Percentiles rank a stretch among this genome's conserved stretches.
These are phyloP conservation scores for Periconia sp. DNA, from an alignment of 2,329 filamentous ascomycete species.

Conservation along the genomic window DNA sequence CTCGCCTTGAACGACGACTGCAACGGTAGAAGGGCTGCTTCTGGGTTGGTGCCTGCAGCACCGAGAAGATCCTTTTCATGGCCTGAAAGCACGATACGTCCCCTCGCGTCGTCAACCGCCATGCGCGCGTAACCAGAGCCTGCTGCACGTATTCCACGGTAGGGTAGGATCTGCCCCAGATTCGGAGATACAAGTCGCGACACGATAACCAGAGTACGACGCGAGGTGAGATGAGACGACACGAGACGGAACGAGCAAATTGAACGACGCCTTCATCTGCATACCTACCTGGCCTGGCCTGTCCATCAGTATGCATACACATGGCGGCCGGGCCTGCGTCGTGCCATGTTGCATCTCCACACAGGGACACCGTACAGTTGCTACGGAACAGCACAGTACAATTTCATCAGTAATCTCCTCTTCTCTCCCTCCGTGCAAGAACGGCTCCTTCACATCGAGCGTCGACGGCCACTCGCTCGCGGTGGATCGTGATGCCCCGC, in stretches of 20 bases:
- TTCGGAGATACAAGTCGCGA: too few relatives aligned
- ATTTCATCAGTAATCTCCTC: neutral
- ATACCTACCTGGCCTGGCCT: too few relatives aligned
- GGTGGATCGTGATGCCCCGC: neutral
- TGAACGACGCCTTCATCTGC: neutral
- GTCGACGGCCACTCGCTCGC: neutral
- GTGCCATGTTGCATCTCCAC: neutral
- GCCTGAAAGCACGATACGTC: neutral
- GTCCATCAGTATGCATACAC: neutral
- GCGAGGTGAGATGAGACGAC: neutral
- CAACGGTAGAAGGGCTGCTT: neutral
- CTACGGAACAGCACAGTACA: neutral
- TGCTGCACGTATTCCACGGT: too few relatives aligned
- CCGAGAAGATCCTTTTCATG: neutral
- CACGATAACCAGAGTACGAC: neutral
- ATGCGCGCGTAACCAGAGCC: neutral
- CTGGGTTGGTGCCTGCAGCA: neutral
- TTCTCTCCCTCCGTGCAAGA: too few relatives aligned
- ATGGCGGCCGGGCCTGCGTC: neutral
- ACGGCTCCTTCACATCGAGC: neutral
- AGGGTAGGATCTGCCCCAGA: too few relatives aligned
- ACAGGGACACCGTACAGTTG: conserved; percentile 3
- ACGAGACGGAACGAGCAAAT: neutral
- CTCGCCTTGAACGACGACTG: neutral
- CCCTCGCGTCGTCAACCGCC: neutral